These are phyloP conservation scores for Hibiscus syriacus DNA, from an alignment of 345 rosid species.

Conservation along the genomic window DNA sequence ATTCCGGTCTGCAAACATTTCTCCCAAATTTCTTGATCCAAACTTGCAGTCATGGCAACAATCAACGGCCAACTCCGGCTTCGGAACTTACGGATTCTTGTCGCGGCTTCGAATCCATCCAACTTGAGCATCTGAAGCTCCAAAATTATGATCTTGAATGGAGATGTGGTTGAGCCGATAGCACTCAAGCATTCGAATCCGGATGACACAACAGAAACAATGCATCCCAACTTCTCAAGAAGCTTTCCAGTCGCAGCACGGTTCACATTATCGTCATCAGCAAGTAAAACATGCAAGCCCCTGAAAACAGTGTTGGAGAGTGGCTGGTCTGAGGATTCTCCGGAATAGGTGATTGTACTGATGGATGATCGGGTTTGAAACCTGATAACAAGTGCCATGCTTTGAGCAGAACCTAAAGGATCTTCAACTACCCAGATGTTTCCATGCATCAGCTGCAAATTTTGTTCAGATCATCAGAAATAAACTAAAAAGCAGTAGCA, in stretches of 20 bases:
- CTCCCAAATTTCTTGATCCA: slow-evolving; percentile 56
- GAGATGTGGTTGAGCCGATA: slow-evolving; percentile 33
- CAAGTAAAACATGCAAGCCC: slow-evolving; percentile 66
- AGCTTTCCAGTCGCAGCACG: slow-evolving; percentile 69
- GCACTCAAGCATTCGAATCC: slow-evolving; percentile 69
- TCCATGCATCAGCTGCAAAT: slow-evolving; percentile 78
- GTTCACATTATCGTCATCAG: slow-evolving; percentile 66
- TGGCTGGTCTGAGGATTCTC: slow-evolving; percentile 48
- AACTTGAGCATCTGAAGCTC: slow-evolving; percentile 75
- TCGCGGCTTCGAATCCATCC: slow-evolving; percentile 83
- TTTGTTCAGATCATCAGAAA: background rate
- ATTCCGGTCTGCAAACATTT: slow-evolving; percentile 64
- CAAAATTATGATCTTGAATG: slow-evolving; percentile 60
- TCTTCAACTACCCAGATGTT: slow-evolving; percentile 62
- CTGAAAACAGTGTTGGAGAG: slow-evolving; percentile 50
- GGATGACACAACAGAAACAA: slow-evolving; percentile 54
- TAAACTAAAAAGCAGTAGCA: background rate
- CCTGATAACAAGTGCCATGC: slow-evolving; percentile 69
- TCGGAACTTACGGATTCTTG: slow-evolving; percentile 50
- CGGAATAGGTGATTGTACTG: slow-evolving; percentile 29
- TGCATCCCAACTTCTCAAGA: slow-evolving; percentile 83
- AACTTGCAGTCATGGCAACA: slow-evolving; percentile 50
- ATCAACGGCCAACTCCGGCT: slow-evolving; percentile 67
- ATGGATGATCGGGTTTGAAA: slow-evolving; percentile 52
- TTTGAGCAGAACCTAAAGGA: slow-evolving; percentile 47